Conservation (phyloP, 2,329 filamentous ascomycete genomes). For the Aspergillus fumigatiaffinis region DNA sequence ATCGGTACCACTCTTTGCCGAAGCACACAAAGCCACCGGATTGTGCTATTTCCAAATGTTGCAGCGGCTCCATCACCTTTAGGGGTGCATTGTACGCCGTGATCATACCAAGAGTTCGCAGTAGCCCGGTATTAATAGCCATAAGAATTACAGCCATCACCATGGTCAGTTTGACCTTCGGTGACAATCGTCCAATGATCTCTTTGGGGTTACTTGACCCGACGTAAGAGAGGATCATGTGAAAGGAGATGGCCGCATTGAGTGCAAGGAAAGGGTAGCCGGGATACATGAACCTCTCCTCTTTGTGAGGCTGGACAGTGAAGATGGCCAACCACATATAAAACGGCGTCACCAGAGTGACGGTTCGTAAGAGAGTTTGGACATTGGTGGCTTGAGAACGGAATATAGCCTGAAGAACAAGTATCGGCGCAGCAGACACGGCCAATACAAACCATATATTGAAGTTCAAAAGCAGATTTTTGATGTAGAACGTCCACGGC, state of each 20-base stretch:
- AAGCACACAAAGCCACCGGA: constrained; percentile 74
- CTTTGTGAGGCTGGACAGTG: constrained; percentile 89
- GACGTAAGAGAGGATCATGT: constrained; percentile 72
- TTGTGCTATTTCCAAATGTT: constrained; percentile 49
- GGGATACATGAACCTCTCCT: constrained; percentile 98
- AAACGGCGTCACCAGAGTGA: constrained; percentile 79
- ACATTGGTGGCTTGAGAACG: constrained; percentile 59
- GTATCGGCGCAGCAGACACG: constrained; percentile 67
- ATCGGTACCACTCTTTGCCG: constrained; percentile 97
- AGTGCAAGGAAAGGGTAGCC: constrained; percentile 86
- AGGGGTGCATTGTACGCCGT: constrained; percentile 82
- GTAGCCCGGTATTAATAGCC: constrained; percentile 62
- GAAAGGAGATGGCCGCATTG: constrained; percentile 79
- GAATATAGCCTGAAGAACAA: constrained; percentile 67
- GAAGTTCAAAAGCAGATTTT: constrained; percentile 89
- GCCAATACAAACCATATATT: constrained; percentile 90
- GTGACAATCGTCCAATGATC: constrained; percentile 67
- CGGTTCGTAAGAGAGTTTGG: constrained; percentile 66
- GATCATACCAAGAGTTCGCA: constrained; percentile 72
- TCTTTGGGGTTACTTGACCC: constrained; percentile 66
- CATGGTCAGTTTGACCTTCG: constrained; percentile 65
- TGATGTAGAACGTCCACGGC: constrained; percentile 94
- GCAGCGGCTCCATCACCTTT: constrained; percentile 50
- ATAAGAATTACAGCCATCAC: constrained; percentile 60
- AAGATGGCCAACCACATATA: constrained; percentile 95